Percentiles rank a stretch among this genome's conserved stretches.
These are phyloP conservation scores for Trichothecium roseum DNA, from an alignment of 2,329 filamentous ascomycete genomes.

Conservation along the genomic window DNA sequence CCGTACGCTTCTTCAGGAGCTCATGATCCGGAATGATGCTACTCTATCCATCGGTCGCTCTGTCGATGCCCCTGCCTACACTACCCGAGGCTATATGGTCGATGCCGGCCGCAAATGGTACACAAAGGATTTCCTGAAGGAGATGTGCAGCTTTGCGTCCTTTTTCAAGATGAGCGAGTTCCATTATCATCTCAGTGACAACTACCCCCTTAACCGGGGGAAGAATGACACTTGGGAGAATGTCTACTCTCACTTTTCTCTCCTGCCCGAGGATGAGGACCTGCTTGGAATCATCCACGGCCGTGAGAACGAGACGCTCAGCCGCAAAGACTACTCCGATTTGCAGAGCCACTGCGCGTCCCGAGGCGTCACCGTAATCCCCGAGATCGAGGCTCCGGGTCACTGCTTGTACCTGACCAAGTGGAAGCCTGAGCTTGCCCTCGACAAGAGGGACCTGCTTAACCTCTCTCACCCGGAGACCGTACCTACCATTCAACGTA, in stretches of 20 bases:
- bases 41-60: conserved; percentile 15
- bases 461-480: conserved; percentile 34
- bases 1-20: conserved; percentile 30
- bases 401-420: conserved; percentile 42
- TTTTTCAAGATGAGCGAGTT: conserved; percentile 40
- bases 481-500: conserved; percentile 36
- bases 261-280: conserved; percentile 19
- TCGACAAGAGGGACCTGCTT: conserved; percentile 34
- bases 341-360: conserved; percentile 38
- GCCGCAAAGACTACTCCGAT: conserved; percentile 29
- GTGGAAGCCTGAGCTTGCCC: conserved; percentile 42
- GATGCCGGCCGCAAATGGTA: conserved; percentile 15
- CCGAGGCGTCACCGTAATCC: conserved; percentile 40
- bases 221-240: conserved; percentile 32
- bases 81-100: conserved; percentile 30
- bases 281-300: conserved; percentile 11
- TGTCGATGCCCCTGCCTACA: conserved; percentile 30
- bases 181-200: conserved; percentile 38
- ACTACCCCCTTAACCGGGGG: conserved; percentile 34
- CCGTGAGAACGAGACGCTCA: conserved; percentile 14
- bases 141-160: conserved; percentile 32
- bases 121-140: conserved; percentile 22
- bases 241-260: conserved; percentile 33
- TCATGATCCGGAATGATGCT: conserved; percentile 20
- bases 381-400: conserved; percentile 44